Percentiles rank a stretch among this genome's conserved stretches.
Conservation (phyloP, 257 asterid genomes). For the Rubia yunnanensis region DNA sequence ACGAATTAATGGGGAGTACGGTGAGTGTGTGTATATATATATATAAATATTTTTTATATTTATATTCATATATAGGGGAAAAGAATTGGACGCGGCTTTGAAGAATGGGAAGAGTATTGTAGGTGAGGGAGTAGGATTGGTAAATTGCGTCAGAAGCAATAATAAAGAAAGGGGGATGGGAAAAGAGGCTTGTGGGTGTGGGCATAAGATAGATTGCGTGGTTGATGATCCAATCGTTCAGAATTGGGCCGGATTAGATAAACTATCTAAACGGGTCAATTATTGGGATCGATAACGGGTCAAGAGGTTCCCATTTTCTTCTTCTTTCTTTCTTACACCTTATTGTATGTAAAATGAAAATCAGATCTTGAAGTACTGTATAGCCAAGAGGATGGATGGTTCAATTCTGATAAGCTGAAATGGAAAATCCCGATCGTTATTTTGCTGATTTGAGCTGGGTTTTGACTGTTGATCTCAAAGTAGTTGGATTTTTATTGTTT, state of each 20-base stretch:
- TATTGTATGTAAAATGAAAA: too few species aligned
- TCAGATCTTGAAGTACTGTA: not conserved
- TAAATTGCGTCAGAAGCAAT: not conserved
- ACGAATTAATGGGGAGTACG: not conserved
- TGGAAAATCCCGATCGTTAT: too few species aligned
- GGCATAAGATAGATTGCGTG: slow-evolving; percentile 23
- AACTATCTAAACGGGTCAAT: too few species aligned
- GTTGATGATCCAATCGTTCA: too few species aligned
- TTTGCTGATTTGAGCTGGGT: not conserved
- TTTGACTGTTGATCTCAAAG: not conserved
- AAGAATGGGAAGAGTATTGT: slow-evolving; percentile 39
- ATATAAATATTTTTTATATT: not conserved
- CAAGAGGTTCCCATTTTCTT: slow-evolving; percentile 64
- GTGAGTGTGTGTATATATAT: not conserved
- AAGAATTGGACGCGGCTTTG: slow-evolving; percentile 28
- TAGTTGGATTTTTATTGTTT: not conserved
- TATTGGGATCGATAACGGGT: too few species aligned
- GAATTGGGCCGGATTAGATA: too few species aligned
- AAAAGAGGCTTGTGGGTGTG: not conserved
- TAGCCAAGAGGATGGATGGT: not conserved
- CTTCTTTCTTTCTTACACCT: not conserved
- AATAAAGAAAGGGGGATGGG: not conserved
- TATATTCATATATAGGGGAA: not conserved
- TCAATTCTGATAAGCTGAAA: not conserved
- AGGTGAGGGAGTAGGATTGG: slow-evolving; percentile 7